phyloP scores from a whole-genome alignment of 2,329 filamentous ascomycete species.

The Juglanconis sp. region DNA sequence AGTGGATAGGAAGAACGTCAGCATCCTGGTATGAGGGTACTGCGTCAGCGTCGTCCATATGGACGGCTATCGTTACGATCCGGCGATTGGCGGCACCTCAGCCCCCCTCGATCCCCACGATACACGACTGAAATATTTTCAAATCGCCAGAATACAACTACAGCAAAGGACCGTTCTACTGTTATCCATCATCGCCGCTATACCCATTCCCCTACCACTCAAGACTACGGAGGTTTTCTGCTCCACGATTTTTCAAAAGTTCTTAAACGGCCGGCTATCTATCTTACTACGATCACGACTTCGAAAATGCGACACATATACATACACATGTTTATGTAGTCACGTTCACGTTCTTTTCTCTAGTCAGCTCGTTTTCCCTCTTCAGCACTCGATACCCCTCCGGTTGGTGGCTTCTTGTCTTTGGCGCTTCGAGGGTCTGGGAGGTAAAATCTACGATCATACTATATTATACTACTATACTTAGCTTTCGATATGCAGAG shows the following conservation, averaged over 20 bases:
- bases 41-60: neutral
- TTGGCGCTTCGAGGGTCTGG: slow-evolving; percentile 9
- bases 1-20: slow-evolving; percentile 61
- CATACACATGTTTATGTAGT: neutral
- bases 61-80: neutral
- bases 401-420: slow-evolving; percentile 17
- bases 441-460: slow-evolving; percentile 2
- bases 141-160: neutral
- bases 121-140: neutral
- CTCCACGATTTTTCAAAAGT: neutral
- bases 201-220: neutral
- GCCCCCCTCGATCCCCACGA: neutral
- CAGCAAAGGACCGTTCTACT: neutral
- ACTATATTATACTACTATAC: neutral
- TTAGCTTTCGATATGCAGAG: neutral
- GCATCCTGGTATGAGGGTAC: slow-evolving; percentile 49
- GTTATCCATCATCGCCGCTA: neutral
- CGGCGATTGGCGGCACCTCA: neutral
- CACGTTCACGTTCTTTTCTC: slow-evolving; percentile 1
- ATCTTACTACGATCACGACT: slow-evolving; percentile 11
- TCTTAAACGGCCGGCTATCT: neutral
- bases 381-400: slow-evolving; percentile 21
- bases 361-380: slow-evolving; percentile 13
- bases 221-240: neutral
- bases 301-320: neutral